Percentiles rank a stretch among this genome's conserved stretches.
Evolutionary conservation across 1,284 basidiomycete genomes (phyloP).

Genomic region (Microbotryum lychnidis-dioicae): DNA sequence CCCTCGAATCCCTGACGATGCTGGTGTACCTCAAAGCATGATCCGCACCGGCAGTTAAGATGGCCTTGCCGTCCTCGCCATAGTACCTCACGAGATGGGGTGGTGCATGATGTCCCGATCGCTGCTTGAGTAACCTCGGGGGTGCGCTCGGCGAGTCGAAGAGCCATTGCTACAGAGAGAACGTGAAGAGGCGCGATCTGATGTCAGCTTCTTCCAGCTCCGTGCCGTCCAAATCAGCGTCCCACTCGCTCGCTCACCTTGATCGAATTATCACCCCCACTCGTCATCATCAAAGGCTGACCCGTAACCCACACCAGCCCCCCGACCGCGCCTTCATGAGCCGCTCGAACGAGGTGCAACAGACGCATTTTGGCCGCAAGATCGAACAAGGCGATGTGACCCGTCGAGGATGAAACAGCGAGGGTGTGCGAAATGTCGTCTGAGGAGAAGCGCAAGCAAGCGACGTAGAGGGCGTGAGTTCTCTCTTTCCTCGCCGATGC

Average conservation of each 20-base stretch:
- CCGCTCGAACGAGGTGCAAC: conserved; percentile 71
- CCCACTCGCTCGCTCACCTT: conserved; percentile 51
- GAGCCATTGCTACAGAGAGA: conserved; percentile 91
- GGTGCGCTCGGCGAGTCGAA: conserved; percentile 82
- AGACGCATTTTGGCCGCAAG: conserved; percentile 54
- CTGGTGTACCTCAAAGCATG: conserved; percentile 80
- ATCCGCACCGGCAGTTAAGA: conserved; percentile 72
- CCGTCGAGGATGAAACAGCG: conserved; percentile 74
- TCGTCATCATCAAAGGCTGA: conserved; percentile 77
- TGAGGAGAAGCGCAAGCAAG: neutral
- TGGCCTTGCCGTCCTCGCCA: conserved; percentile 89
- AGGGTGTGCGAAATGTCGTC: conserved; percentile 48
- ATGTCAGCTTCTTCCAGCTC: conserved; percentile 67
- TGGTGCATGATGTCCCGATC: conserved; percentile 84
- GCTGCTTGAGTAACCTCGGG: conserved; percentile 79
- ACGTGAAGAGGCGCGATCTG: conserved; percentile 73
- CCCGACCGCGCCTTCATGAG: conserved; percentile 73
- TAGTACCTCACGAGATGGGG: conserved; percentile 91
- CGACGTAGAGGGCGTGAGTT: neutral
- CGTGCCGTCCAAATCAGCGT: conserved; percentile 64
- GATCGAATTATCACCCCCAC: conserved; percentile 84
- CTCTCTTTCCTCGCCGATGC: too few species aligned
- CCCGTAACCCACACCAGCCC: conserved; percentile 81
- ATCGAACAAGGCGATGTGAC: conserved; percentile 85
- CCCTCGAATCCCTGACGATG: conserved; percentile 85